Evolutionary conservation across 1,284 basidiomycete species (phyloP).

Genomic region (Pascua sp.): DNA sequence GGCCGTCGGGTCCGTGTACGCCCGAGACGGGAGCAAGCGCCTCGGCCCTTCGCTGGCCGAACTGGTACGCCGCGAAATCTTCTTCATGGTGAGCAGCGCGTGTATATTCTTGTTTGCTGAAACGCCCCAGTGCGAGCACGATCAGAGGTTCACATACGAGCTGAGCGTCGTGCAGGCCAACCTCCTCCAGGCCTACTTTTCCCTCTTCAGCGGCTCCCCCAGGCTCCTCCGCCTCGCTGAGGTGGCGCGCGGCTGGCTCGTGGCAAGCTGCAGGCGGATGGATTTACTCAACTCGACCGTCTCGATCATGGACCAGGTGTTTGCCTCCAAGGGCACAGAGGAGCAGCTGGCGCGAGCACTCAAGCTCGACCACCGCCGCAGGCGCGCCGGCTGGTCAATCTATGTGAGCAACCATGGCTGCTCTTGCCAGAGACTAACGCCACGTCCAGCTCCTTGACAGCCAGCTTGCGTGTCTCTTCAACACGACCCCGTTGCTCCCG

Average conservation of each 20-base stretch:
- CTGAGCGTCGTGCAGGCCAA: constrained; percentile 19
- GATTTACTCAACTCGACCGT: constrained; percentile 19
- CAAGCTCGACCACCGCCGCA: constrained; percentile 19
- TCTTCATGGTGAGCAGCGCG: constrained; percentile 20
- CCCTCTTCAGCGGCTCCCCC: constrained; percentile 23
- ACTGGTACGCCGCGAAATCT: constrained; percentile 17
- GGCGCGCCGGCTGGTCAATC: constrained; percentile 25
- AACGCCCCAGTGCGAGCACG: constrained; percentile 20
- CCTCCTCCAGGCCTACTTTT: constrained; percentile 21
- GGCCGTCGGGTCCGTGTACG: constrained; percentile 24
- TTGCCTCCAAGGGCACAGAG: background rate
- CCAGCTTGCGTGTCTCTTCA: constrained; percentile 22
- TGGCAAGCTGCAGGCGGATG: constrained; percentile 20
- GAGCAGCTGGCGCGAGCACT: constrained; percentile 16
- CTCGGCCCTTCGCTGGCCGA: constrained; percentile 21
- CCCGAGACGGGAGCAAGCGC: constrained; percentile 16
- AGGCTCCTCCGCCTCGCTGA: constrained; percentile 24
- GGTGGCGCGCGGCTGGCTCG: constrained; percentile 10
- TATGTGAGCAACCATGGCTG: constrained; percentile 12
- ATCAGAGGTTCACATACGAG: constrained; percentile 22
- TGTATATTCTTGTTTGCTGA: background rate
- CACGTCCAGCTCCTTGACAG: constrained; percentile 19
- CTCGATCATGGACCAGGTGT: constrained; percentile 12
- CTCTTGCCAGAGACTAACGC: background rate
- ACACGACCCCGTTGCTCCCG: constrained; percentile 15